Evolutionary conservation across 2,329 filamentous ascomycete species (phyloP).

Genomic region (Trichoderma afroharzianum): DNA sequence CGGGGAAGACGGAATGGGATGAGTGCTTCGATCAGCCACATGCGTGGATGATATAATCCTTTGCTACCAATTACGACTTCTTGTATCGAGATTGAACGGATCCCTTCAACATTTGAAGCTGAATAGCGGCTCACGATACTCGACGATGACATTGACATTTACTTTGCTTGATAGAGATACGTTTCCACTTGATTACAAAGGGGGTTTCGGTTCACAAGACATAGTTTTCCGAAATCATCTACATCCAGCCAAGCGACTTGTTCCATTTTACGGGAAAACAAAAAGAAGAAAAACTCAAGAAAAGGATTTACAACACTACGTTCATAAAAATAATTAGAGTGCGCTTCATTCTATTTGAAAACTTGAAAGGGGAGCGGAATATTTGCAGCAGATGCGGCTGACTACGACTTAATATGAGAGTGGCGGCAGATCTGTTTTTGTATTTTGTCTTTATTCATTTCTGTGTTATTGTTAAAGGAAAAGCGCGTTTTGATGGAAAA

Average conservation of each 20-base stretch:
- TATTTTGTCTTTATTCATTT: neutral
- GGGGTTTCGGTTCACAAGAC: neutral
- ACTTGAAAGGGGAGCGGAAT: neutral
- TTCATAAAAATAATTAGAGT: neutral
- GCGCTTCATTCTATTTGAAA: neutral
- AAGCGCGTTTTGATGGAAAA: neutral
- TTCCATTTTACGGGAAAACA: neutral
- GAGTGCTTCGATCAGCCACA: conserved; percentile 16
- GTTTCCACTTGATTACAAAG: neutral
- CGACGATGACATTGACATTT: neutral
- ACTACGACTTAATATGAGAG: neutral
- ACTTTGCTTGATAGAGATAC: neutral
- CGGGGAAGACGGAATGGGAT: conserved; percentile 15
- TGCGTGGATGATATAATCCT: conserved; percentile 10
- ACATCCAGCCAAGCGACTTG: neutral
- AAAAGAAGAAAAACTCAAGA: neutral
- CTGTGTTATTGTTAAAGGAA: neutral
- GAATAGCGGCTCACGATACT: neutral
- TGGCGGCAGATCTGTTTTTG: neutral
- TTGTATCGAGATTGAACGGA: neutral
- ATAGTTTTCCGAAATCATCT: neutral
- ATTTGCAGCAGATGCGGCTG: neutral
- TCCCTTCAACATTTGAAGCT: neutral
- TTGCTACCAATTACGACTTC: fast-evolving
- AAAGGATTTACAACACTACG: neutral